These are phyloP conservation scores for Oryza punctata DNA, from an alignment of 176 grass and related monocot genomes.

Conservation along the genomic window DNA sequence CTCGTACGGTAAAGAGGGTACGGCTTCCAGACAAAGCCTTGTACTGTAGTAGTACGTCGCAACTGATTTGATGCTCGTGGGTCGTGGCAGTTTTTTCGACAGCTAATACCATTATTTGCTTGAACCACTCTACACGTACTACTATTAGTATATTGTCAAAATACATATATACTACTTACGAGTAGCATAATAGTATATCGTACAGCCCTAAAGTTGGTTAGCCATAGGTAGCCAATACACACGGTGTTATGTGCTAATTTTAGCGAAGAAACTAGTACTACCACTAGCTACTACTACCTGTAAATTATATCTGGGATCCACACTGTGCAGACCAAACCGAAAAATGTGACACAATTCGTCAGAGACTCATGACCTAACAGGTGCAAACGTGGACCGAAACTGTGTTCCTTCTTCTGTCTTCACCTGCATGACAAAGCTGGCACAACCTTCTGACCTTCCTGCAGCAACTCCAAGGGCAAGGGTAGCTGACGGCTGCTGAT, in stretches of 20 bases:
- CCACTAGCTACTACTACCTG: not conserved
- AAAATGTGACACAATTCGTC: not conserved
- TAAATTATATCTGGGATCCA: not conserved
- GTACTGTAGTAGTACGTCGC: too few species aligned
- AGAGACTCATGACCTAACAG: not conserved
- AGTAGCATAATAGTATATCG: not conserved
- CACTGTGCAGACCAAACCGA: not conserved
- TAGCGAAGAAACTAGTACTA: not conserved
- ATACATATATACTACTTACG: not conserved
- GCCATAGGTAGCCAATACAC: not conserved
- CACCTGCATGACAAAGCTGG: not conserved
- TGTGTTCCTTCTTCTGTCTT: not conserved
- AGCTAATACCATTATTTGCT: not conserved
- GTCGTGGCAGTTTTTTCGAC: not conserved
- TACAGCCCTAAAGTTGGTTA: not conserved
- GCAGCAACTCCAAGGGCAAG: not conserved
- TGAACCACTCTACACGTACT: not conserved
- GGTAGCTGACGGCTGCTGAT: not conserved
- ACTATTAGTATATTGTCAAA: not conserved
- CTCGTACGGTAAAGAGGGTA: not conserved
- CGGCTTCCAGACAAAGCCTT: not conserved
- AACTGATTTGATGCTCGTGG: not conserved
- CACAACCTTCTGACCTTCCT: constrained; percentile 7
- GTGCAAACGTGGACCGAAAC: constrained; percentile 9
- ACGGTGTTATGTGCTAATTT: not conserved